Conservation (phyloP, 306 rosid species). For the Cucurbita moschata region DNA sequence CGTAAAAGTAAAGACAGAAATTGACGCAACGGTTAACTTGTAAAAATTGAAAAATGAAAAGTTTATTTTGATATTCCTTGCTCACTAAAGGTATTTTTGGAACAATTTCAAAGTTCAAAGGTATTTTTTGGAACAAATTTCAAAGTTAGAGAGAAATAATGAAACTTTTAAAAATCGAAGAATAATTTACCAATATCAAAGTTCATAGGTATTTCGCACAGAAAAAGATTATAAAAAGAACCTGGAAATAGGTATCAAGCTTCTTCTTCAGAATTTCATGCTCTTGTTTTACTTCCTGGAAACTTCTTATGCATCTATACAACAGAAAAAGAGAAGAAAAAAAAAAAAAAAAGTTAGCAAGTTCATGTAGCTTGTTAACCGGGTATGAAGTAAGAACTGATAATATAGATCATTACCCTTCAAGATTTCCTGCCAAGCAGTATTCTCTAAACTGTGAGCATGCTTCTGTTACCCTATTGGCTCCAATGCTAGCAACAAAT, state of each 20-base stretch:
- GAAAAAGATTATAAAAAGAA: not conserved
- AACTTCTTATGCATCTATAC: conserved; percentile 47
- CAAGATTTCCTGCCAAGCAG: conserved; percentile 44
- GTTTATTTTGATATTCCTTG: too few species aligned
- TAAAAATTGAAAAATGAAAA: too few species aligned
- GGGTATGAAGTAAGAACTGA: not conserved
- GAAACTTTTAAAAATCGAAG: not conserved
- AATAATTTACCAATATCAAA: too few species aligned
- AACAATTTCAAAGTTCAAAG: not conserved
- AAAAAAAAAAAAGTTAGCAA: not conserved
- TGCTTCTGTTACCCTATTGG: conserved; percentile 52
- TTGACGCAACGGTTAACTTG: not conserved
- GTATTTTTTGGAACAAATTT: not conserved
- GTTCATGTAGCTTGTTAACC: not conserved
- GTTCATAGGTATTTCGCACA: too few species aligned
- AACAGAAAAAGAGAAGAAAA: conserved; percentile 6
- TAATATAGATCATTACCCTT: conserved; percentile 32
- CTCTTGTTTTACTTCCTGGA: conserved; percentile 49
- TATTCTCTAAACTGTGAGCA: conserved; percentile 42
- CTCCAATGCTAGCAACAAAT: conserved; percentile 48
- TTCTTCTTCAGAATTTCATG: conserved; percentile 37
- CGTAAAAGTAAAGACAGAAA: too few species aligned
- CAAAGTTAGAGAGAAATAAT: not conserved
- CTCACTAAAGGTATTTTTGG: not conserved
- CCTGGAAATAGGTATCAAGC: conserved; percentile 65